Evolutionary conservation across 108 stramenopile species (phyloP).

Genomic region (Skeletonema tropicum): DNA sequence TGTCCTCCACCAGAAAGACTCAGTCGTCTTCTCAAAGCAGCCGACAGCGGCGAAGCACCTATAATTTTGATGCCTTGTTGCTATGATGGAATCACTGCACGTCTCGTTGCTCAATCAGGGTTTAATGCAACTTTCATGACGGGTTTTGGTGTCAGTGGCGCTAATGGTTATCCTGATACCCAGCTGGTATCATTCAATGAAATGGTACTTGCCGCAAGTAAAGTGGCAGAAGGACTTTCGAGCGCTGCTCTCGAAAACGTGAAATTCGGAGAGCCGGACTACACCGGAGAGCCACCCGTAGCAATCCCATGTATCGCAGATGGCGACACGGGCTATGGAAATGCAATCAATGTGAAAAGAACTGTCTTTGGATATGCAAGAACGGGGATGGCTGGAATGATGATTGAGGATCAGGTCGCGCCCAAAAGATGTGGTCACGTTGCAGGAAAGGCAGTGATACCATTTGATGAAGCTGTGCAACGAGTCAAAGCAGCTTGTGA

Average conservation of each 20-base stretch:
- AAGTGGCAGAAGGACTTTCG: slow-evolving; percentile 84
- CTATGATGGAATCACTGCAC: slow-evolving; percentile 96
- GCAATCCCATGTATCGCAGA: slow-evolving; percentile 96
- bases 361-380: slow-evolving; percentile 87
- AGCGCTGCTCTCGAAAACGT: slow-evolving; percentile 74
- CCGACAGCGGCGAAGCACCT: slow-evolving; percentile 46
- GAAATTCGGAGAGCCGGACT: slow-evolving; percentile 29
- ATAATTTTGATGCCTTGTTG: slow-evolving; percentile 90
- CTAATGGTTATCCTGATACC: slow-evolving; percentile 91
- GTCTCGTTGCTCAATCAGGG: slow-evolving; percentile 81
- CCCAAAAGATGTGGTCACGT: slow-evolving; percentile 97
- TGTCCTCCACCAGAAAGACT: slow-evolving; percentile 55
- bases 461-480: slow-evolving; percentile 85
- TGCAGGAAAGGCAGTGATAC: slow-evolving; percentile 90
- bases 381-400: slow-evolving; percentile 95
- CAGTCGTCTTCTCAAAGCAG: slow-evolving; percentile 40
- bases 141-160: slow-evolving; percentile 94
- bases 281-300: slow-evolving; percentile 11
- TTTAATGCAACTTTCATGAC: slow-evolving; percentile 98
- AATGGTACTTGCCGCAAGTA: slow-evolving; percentile 78
- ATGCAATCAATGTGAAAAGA: slow-evolving; percentile 92
- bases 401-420: slow-evolving; percentile 96
- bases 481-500: slow-evolving; percentile 93
- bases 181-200: slow-evolving; percentile 88
- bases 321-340: slow-evolving; percentile 97